A percentile compares a stretch with the other conserved stretches of the same genome.
These are phyloP conservation scores for Trichoderma orchidacearum DNA, from an alignment of 495 filamentous ascomycete species.

Conservation along the genomic window DNA sequence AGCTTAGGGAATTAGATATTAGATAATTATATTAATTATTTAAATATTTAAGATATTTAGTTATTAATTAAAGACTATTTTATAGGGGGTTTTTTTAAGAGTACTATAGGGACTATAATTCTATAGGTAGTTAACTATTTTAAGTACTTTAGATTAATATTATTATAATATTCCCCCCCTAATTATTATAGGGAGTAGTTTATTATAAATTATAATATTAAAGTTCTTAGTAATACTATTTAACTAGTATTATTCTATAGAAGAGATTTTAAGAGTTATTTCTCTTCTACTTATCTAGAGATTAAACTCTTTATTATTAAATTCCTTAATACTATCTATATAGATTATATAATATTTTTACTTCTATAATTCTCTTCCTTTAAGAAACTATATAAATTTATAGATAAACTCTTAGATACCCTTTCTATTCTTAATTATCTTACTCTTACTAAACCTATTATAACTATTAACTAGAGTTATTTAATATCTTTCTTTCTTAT, in stretches of 20 bases:
- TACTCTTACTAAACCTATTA: too few relatives aligned
- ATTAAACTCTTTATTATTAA: neutral
- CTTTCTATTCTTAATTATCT: neutral
- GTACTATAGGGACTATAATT: neutral
- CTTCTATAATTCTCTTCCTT: neutral
- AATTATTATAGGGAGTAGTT: neutral
- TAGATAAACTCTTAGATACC: neutral
- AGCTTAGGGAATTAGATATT: too few relatives aligned
- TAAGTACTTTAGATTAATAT: neutral
- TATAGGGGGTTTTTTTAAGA: neutral
- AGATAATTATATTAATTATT: too few relatives aligned
- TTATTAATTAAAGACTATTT: neutral
- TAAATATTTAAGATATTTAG: neutral
- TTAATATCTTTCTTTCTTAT: too few relatives aligned
- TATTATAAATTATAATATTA: constrained; percentile 1
- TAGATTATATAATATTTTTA: neutral
- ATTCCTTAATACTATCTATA: neutral
- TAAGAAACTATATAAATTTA: neutral
- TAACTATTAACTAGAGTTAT: too few relatives aligned
- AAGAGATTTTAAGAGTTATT: neutral
- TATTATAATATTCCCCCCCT: neutral
- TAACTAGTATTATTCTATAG: neutral
- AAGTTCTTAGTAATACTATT: neutral
- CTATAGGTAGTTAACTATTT: neutral
- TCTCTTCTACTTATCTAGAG: neutral